Evolutionary conservation across 2,329 filamentous ascomycete genomes (phyloP), one percentile per base, ranked within the genome.

Genomic region (Cordyceps militaris): DNA sequence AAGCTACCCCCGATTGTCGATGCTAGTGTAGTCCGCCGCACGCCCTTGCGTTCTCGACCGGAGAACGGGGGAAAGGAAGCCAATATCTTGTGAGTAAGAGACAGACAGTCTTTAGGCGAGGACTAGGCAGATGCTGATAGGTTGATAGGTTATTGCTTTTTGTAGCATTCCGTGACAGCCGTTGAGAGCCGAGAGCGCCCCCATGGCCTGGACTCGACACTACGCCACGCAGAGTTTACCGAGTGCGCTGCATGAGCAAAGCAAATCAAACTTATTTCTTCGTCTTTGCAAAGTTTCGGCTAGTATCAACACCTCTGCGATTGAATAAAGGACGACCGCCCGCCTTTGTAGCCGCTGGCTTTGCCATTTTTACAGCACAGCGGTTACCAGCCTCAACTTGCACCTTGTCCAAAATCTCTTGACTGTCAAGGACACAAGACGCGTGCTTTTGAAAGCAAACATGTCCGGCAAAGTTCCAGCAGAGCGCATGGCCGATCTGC

Each of bases 401-500:
- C 11, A 14, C 5, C 3, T 14, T 8, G 16, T 21, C 16, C 9
- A 48, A 21, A 2, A 8, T 9, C 8, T 14, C 3, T 3, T 14
- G 2, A 13, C 9, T 3, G 7, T 8, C 24, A 13, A 19, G 10
- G 10, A 26, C 9, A 4, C 13, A 11, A n/a, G 9, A 5, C 16
- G 21, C 13, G 21, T 4, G 14, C n/a, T 26, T 26, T 9, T 36
- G 23, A 19, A 10, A 28, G 16, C 21, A n/a, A 40, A 13, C 0
- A 56, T 56, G 53, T 50, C 57, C 5, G 46, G 52, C 14, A 52
- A 47, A 32, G 42, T 56, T 16, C 48, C 53, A 4, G n/a, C 26
- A 28, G 58, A 56, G 48, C 46, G 58, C 13, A 59, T 59, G 58
- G 52, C 40, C 3, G 46, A 46, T 19, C 40, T 59, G 23, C 53